Percentiles rank a stretch among this genome's conserved stretches.
These are phyloP conservation scores for Paramecium primaurelia DNA, from an alignment of 73 alveolate species.

Conservation along the genomic window DNA sequence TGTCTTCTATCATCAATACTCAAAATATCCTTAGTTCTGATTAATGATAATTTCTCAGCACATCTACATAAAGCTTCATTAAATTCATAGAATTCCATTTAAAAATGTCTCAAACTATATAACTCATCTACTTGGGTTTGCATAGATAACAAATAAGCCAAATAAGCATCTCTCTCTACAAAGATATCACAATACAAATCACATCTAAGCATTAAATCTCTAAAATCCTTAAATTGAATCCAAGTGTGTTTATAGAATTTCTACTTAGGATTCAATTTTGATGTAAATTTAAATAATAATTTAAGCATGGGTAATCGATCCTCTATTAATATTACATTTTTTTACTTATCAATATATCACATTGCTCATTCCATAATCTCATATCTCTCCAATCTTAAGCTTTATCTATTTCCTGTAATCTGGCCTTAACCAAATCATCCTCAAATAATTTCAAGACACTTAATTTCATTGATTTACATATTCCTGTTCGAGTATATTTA, in stretches of 20 bases:
- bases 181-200: constrained; percentile 49
- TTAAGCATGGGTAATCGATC: constrained; percentile 26
- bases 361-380: constrained; percentile 59
- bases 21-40: neutral
- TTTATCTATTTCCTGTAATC: neutral
- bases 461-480: constrained; percentile 33
- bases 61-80: constrained; percentile 69
- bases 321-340: neutral
- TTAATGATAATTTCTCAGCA: constrained; percentile 63
- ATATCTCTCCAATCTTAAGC: constrained; percentile 54
- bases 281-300: constrained; percentile 28
- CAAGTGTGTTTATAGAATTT: constrained; percentile 43
- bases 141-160: constrained; percentile 61
- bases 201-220: constrained; percentile 35
- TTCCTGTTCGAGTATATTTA: constrained; percentile 51
- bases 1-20: constrained; percentile 24
- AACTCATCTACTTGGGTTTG: constrained; percentile 66
- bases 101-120: constrained; percentile 54
- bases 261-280: constrained; percentile 32
- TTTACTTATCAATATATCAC: constrained; percentile 45
- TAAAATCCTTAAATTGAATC: constrained; percentile 41
- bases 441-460: neutral
- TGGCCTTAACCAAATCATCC: neutral
- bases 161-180: constrained; percentile 58
- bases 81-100: constrained; percentile 67